These are phyloP conservation scores for Herpotrichia juniperi DNA, from an alignment of 2,329 filamentous ascomycete species.

Conservation along the genomic window DNA sequence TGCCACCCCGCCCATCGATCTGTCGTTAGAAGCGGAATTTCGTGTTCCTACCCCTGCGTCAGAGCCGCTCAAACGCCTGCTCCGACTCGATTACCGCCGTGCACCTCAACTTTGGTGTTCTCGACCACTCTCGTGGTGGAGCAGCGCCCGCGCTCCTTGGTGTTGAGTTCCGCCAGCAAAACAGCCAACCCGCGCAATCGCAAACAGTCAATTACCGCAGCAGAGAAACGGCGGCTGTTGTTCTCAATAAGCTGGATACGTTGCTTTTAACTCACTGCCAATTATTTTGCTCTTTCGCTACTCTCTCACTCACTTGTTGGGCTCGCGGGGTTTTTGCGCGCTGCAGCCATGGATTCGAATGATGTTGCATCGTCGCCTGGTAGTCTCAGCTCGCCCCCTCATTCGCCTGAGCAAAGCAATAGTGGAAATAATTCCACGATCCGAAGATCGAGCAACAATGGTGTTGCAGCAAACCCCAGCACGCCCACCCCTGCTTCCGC, in stretches of 20 bases:
- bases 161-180: conserved; percentile 36
- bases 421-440: conserved; percentile 40
- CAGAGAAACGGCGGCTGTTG: background rate
- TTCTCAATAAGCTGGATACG: background rate
- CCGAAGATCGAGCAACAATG: conserved; percentile 27
- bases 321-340: conserved; percentile 9
- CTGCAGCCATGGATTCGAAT: conserved; percentile 34
- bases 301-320: background rate
- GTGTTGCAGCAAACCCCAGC: conserved; percentile 36
- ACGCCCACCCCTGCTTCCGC: conserved; percentile 36
- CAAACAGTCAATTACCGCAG: background rate
- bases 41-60: conserved; percentile 38
- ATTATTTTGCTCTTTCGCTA: background rate
- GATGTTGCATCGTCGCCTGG: conserved; percentile 43
- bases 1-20: conserved; percentile 35
- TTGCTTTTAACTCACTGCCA: background rate
- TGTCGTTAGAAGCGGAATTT: conserved; percentile 25
- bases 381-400: conserved; percentile 45
- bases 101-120: conserved; percentile 41
- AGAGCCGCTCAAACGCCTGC: conserved; percentile 21
- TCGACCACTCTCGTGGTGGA: conserved; percentile 32
- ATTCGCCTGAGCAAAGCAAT: conserved; percentile 44
- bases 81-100: conserved; percentile 25
- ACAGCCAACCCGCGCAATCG: background rate
- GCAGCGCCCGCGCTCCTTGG: conserved; percentile 34